Evolutionary conservation across 2,329 filamentous ascomycete genomes (phyloP).

Genomic region (Thelonectria discophora): DNA sequence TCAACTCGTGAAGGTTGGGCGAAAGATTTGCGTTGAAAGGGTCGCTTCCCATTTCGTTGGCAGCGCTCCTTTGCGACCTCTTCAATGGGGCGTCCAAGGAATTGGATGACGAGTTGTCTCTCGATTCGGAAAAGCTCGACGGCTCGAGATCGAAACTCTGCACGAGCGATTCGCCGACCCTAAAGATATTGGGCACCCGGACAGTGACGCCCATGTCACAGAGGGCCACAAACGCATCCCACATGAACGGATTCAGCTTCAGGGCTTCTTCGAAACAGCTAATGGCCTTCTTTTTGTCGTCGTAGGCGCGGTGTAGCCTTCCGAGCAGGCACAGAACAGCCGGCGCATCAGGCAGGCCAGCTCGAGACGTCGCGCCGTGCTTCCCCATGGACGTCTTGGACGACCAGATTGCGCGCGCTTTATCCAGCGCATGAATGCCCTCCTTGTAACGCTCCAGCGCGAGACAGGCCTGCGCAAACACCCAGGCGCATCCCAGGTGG

Average conservation of each 20-base stretch:
- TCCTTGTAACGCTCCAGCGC: slow-evolving; percentile 81
- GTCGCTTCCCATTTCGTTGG: slow-evolving; percentile 53
- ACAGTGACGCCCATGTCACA: slow-evolving; percentile 88
- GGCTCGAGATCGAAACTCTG: slow-evolving; percentile 56
- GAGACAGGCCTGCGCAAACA: slow-evolving; percentile 90
- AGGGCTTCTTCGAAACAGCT: slow-evolving; percentile 88
- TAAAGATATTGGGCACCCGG: slow-evolving; percentile 87
- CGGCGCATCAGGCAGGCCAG: slow-evolving; percentile 82
- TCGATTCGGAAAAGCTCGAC: slow-evolving; percentile 45
- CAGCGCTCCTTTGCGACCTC: slow-evolving; percentile 52
- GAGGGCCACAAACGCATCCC: slow-evolving; percentile 92
- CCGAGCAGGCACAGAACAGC: slow-evolving; percentile 85
- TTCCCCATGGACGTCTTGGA: slow-evolving; percentile 81
- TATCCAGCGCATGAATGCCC: slow-evolving; percentile 85
- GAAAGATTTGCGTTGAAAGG: slow-evolving; percentile 61
- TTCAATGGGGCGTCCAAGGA: slow-evolving; percentile 53
- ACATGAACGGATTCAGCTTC: slow-evolving; percentile 94
- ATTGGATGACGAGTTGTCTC: slow-evolving; percentile 47
- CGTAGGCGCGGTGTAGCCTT: slow-evolving; percentile 84
- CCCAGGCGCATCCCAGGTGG: slow-evolving; percentile 87
- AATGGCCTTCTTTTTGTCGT: slow-evolving; percentile 84
- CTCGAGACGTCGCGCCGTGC: slow-evolving; percentile 79
- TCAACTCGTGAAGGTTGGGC: slow-evolving; percentile 52
- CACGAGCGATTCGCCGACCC: slow-evolving; percentile 66
- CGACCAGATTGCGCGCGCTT: slow-evolving; percentile 78